A percentile compares a stretch with the other conserved stretches of the same genome.
These are phyloP conservation scores for Chrysochromulina parva DNA, from an alignment of 78 protist species.

Conservation along the genomic window DNA sequence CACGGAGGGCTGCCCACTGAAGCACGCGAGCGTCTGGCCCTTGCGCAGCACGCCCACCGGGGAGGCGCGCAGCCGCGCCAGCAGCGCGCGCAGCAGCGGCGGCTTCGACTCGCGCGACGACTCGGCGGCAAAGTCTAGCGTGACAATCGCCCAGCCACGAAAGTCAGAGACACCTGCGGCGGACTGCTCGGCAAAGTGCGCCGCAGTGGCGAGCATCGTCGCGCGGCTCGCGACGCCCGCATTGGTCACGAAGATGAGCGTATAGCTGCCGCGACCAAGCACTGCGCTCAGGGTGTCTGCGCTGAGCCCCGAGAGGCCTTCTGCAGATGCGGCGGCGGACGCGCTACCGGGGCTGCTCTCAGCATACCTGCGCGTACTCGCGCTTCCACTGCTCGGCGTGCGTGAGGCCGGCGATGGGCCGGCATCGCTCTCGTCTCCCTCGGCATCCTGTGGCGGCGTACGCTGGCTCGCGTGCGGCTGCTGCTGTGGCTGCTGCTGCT, in stretches of 20 bases:
- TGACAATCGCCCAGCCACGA: neutral
- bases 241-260: neutral
- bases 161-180: neutral
- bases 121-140: neutral
- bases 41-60: too few species aligned
- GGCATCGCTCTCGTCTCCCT: neutral
- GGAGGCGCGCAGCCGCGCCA: too few species aligned
- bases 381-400: neutral
- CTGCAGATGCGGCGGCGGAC: neutral
- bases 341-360: neutral
- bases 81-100: too few species aligned
- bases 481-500: too few species aligned
- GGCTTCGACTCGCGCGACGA: too few species aligned
- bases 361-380: neutral
- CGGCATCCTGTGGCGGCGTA: too few species aligned
- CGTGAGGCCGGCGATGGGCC: neutral
- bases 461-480: too few species aligned
- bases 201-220: neutral
- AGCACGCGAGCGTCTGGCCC: too few species aligned
- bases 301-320: too few species aligned
- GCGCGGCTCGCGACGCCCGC: neutral
- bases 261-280: neutral
- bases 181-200: neutral
- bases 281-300: neutral
- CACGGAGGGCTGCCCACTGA: too few species aligned